Evolutionary conservation across 371 early-diverging fungal genomes (phyloP), one percentile per base, ranked within the genome.

Genomic region (Apophysomyces elegans): DNA sequence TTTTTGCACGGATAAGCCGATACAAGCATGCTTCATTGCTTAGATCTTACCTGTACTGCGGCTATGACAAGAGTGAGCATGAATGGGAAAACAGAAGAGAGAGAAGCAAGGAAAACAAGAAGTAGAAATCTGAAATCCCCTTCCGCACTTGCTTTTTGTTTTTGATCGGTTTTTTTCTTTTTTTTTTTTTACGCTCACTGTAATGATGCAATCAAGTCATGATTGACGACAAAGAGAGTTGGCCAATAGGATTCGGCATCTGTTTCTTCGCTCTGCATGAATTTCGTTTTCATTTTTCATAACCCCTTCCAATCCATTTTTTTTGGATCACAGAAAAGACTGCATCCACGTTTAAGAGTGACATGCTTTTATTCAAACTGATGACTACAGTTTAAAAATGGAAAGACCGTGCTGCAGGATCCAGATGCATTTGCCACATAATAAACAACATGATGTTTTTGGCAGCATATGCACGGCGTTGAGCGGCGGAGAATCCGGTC

Each of bases 1-100:
- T 43, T 12, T 4, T 43, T 43, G 43, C 14, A 14, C 1, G 47
- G 14, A 47, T 14, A 47, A 16, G n/a, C 47, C 7, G 7, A 7
- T 47, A 46, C 62, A 46, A 59, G 11, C 37, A 13, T 38, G 13
- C 5, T 38, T 38, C 11, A 8, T 47, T 39, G 12, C 32, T 26
- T 26, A 26, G 32, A 26, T 26, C 2, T 38, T 56, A 63, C 63
- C 38, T 63, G 63, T 13, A 56, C 35, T 0, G 63, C 54, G 38
- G 63, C 56, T 63, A 63, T 16, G 16, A 63, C 11, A 13, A 63
- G 39, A 11, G 35, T 16, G 2, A 63, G n/a, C 63, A 63, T 62
- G 21, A 32, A 12, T 32, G 43, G 37, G 26, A 47, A 47, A 47
- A 46, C 5, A 45, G 47, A 26, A 8, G 18, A 38, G 21, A 37